Conservation (phyloP, 2,329 filamentous ascomycete species). For the Alternaria sp. region DNA sequence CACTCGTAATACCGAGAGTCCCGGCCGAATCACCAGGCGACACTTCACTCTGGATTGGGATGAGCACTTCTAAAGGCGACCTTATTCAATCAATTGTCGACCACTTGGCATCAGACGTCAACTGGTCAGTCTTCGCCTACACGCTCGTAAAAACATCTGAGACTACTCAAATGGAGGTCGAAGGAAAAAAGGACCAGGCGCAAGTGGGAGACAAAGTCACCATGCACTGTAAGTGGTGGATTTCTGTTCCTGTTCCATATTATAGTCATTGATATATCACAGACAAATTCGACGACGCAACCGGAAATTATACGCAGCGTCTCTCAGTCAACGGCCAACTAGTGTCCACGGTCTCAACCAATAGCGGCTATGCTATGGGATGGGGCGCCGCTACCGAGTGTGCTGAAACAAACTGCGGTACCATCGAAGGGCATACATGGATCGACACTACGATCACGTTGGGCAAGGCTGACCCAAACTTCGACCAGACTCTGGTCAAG, state of each 20-base stretch:
- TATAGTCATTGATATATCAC: conserved; percentile 7
- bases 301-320: conserved; percentile 54
- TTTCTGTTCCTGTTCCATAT: not conserved
- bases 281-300: conserved; percentile 53
- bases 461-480: conserved; percentile 50
- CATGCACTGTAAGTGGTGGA: conserved; percentile 49
- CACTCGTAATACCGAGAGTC: conserved; percentile 54
- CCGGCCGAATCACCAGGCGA: conserved; percentile 37
- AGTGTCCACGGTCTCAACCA: conserved; percentile 58
- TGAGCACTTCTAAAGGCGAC: conserved; percentile 61
- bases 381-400: conserved; percentile 58
- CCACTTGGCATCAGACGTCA: conserved; percentile 23
- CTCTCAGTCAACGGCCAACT: conserved; percentile 51
- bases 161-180: conserved; percentile 47
- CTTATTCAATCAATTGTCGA: conserved; percentile 58
- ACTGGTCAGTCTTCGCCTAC: conserved; percentile 55
- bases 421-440: conserved; percentile 54
- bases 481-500: conserved; percentile 52
- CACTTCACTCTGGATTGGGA: conserved; percentile 60
- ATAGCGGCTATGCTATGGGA: conserved; percentile 54
- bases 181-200: conserved; percentile 42
- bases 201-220: conserved; percentile 48
- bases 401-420: conserved; percentile 53
- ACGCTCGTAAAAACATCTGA: conserved; percentile 50
- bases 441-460: conserved; percentile 53